Evolutionary conservation across 2,329 filamentous ascomycete species (phyloP).

Genomic region (Talaromyces rugulosus): DNA sequence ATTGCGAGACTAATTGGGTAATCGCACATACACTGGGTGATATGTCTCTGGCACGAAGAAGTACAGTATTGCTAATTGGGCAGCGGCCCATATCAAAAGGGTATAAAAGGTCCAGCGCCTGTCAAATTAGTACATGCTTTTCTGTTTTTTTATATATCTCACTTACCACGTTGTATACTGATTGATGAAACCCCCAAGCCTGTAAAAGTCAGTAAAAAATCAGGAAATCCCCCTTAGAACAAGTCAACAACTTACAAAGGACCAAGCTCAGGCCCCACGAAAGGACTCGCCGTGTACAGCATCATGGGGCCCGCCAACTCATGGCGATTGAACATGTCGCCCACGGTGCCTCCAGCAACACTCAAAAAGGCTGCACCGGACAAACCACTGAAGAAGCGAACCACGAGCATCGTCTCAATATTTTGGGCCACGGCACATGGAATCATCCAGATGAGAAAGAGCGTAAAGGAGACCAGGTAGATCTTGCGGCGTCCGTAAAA

Average conservation of each 20-base stretch:
- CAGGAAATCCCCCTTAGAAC: not conserved
- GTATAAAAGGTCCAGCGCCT: constrained; percentile 80
- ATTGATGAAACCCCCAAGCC: constrained; percentile 74
- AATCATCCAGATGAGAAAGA: constrained; percentile 76
- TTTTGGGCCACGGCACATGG: constrained; percentile 78
- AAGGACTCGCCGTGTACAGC: constrained; percentile 66
- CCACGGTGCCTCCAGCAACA: constrained; percentile 80
- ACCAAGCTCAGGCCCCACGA: constrained; percentile 53
- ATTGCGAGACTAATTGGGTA: not conserved
- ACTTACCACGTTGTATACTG: constrained; percentile 61
- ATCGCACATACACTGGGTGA: constrained; percentile 47
- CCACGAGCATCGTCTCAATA: constrained; percentile 72
- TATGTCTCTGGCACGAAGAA: constrained; percentile 85
- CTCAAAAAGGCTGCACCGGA: constrained; percentile 52
- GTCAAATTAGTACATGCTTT: not conserved
- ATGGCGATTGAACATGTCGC: constrained; percentile 67
- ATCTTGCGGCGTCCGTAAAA: constrained; percentile 81
- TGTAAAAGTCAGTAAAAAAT: constrained; percentile 16
- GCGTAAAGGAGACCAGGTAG: constrained; percentile 68
- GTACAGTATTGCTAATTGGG: constrained; percentile 60
- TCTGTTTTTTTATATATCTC: not conserved
- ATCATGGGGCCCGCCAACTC: constrained; percentile 79
- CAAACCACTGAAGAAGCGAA: constrained; percentile 63
- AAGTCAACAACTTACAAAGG: constrained; percentile 40
- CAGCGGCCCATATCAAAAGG: constrained; percentile 74